Percentiles rank a stretch among this genome's conserved stretches.
phyloP scores from a whole-genome alignment of 2,329 filamentous ascomycete species.

The Aspergillus sp. region DNA sequence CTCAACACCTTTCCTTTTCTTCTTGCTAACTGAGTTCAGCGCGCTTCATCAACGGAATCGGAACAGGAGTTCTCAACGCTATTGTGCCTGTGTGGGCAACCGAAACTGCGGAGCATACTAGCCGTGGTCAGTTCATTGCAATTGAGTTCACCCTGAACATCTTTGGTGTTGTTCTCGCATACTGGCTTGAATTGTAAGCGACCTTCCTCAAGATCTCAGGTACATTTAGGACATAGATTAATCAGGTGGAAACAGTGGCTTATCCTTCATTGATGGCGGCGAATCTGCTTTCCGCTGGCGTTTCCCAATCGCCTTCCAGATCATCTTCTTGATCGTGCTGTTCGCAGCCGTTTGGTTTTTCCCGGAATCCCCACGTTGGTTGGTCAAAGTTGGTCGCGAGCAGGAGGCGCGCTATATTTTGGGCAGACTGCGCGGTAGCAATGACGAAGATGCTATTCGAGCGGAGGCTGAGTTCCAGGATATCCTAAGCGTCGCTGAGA shows the following conservation, averaged over 20 bases:
- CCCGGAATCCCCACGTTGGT: constrained; percentile 61
- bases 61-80: constrained; percentile 68
- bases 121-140: constrained; percentile 67
- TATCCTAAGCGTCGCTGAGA: constrained; percentile 62
- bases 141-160: constrained; percentile 75
- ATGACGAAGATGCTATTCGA: constrained; percentile 51
- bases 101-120: constrained; percentile 67
- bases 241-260: constrained; percentile 40
- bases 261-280: constrained; percentile 61
- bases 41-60: constrained; percentile 63
- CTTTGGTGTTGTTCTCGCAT: constrained; percentile 64
- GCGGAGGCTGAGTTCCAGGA: constrained; percentile 67
- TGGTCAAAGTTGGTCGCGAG: constrained; percentile 64
- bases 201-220: no score
- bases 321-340: constrained; percentile 61
- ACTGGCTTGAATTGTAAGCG: constrained; percentile 58
- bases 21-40: constrained; percentile 33
- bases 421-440: constrained; percentile 60
- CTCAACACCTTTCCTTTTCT: background rate
- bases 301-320: constrained; percentile 70
- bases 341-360: constrained; percentile 63
- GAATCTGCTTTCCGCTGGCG: constrained; percentile 62
- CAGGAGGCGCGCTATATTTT: constrained; percentile 69
- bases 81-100: constrained; percentile 72
- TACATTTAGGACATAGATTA: background rate